phyloP scores from a whole-genome alignment of 2,329 filamentous ascomycete species.

The Epichloe sp. region DNA sequence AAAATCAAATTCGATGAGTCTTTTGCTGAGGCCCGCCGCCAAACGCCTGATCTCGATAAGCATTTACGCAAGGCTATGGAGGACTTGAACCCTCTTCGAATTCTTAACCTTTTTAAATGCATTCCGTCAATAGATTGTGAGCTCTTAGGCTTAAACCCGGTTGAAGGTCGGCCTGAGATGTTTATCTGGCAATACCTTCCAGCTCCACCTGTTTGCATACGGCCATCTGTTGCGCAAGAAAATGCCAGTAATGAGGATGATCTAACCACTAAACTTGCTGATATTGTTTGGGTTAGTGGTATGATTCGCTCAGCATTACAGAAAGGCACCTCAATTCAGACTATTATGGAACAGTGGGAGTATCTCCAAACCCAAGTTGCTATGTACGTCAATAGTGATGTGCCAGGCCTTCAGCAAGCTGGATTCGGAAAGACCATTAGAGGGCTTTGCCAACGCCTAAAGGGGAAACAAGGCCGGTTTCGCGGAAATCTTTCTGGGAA shows the following conservation, averaged over 20 bases:
- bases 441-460: conserved; percentile 88
- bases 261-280: conserved; percentile 88
- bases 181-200: conserved; percentile 96
- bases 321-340: conserved; percentile 73
- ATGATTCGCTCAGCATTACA: conserved; percentile 72
- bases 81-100: conserved; percentile 79
- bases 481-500: conserved; percentile 95
- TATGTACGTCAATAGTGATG: conserved; percentile 95
- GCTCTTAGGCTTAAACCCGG: conserved; percentile 74
- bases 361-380: conserved; percentile 90
- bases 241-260: conserved; percentile 92
- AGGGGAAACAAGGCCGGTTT: conserved; percentile 95
- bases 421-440: conserved; percentile 80
- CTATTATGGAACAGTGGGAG: conserved; percentile 97
- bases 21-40: conserved; percentile 64
- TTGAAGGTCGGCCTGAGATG: conserved; percentile 84
- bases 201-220: conserved; percentile 84
- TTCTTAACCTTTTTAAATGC: conserved; percentile 82
- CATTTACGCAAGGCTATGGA: conserved; percentile 87
- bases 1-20: conserved; percentile 80
- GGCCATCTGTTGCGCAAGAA: conserved; percentile 88
- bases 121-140: conserved; percentile 81
- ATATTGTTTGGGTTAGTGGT: conserved; percentile 87
- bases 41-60: conserved; percentile 75
- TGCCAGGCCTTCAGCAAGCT: conserved; percentile 80